Evolutionary conservation across 2,329 filamentous ascomycete species (phyloP), one percentile per base, ranked within the genome.

Genomic region (Talaromyces amestolkiae): DNA sequence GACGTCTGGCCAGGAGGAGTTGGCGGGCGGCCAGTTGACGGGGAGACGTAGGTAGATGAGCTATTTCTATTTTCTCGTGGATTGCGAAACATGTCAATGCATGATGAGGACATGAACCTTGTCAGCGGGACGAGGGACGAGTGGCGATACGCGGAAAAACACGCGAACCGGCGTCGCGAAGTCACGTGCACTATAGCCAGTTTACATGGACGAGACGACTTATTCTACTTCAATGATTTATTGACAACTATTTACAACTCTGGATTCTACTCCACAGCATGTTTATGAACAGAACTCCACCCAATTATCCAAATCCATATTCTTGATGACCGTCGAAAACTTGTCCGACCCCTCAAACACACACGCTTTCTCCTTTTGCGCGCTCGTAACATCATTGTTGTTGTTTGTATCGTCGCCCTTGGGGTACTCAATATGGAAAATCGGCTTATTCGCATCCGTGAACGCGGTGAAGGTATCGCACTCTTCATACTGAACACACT

Each of bases 391-490:
- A 3, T 69, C 65, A 0, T 73, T 66, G 45, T 72, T 65, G 61
- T 77, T 77, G 67, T 77, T 75, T 8, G 73, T 74, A 9, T 76
- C 72, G 7, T 82, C 83, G 9, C 80, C 82, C 51, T 83, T 79
- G 2, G 87, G 87, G 71, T 91, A 91, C 77, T 91, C 89, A 68
- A 91, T 89, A 72, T 91, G 86, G 73, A 91, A 91, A 37, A 91
- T 89, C 1, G 89, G 88, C 75, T 91, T 91, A 37, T 81, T 80
- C 6, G 83, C 83, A 10, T 82, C 70, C 64, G 88, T 83, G 71
- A 91, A 91, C 3, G 82, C 75, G 2, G 78, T 75, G 73, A 87
- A 91, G 1, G 76, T 82, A 41, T 78, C 77, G 72, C 89, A 91
- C 73, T 91, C 88, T 4, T 77, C 66, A 70, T 85, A 86, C 72